Evolutionary conservation across 768 basidiomycete genomes (phyloP), one percentile per base, ranked within the genome.

Genomic region (Suillus bovinus): DNA sequence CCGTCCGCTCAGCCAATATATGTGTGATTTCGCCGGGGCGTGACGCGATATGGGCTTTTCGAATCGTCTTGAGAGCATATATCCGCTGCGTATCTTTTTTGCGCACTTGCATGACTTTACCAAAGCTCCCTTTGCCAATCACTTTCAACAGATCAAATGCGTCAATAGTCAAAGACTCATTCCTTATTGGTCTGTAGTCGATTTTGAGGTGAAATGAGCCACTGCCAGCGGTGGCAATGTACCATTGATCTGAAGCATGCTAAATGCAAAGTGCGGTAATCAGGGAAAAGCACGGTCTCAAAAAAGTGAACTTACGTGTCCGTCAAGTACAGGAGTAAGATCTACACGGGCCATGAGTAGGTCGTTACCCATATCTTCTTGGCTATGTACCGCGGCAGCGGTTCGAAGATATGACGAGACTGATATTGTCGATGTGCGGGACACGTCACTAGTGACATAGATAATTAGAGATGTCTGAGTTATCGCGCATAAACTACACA

Each of bases 81-180:
- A 99, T 91, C 62, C 97, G 93, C 67, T 93, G 86, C 1, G 97
- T 99, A 77, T 99, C 95, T 79, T 97, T 96, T 80, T 99, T 99
- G 59, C 95, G 90, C 46, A 99, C 96, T 83, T 99, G 96, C 97
- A 99, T 99, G 41, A 96, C 96, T 77, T 99, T 99, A 17, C 97
- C 96, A 69, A 99, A 99, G 63, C 88, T 91, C 13, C 97, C 96
- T 77, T 98, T 98, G 22, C 96, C 96, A 63, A 99, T 96, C 50
- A 99, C 96, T 74, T 96, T 97, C 70, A 99, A 89, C 55, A 99
- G 80, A 64, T 99, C 96, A 71, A 99, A 99, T 4, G 89, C 89
- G 69, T 99, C 96, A 70, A 98, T 98, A n/a, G 94, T 93, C 53
- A 98, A 81, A 4, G 90, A 79, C 71, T 93, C 89, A 67, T 89